Conservation (phyloP, 164 flowering plant genomes). For the Vitis labrusca region DNA sequence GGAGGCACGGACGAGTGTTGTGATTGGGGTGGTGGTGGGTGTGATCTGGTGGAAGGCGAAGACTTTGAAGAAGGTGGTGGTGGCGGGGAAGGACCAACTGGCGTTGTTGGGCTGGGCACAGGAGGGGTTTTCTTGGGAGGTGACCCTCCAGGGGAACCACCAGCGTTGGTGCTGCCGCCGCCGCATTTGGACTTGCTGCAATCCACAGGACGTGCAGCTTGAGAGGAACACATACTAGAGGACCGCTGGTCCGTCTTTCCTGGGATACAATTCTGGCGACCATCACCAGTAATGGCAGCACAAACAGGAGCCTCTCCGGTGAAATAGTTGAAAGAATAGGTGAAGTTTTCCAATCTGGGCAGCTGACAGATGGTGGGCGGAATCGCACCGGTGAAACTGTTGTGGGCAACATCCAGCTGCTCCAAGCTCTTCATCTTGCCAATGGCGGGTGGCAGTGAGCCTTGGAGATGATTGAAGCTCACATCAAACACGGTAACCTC, state of each 20-base stretch:
- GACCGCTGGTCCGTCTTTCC: constrained; percentile 47
- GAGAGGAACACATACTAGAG: constrained; percentile 44
- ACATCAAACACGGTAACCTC: constrained; percentile 74
- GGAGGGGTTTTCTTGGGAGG: constrained; percentile 3
- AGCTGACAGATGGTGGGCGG: constrained; percentile 57
- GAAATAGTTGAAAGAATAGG: constrained; percentile 74
- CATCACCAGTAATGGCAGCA: constrained; percentile 19
- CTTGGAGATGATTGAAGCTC: constrained; percentile 63
- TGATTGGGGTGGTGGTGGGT: constrained; percentile 6
- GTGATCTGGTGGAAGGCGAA: constrained; percentile 33
- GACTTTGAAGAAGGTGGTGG: constrained; percentile 32
- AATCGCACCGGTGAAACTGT: constrained; percentile 57
- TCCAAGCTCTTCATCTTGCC: constrained; percentile 61
- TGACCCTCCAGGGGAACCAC: constrained; percentile 11
- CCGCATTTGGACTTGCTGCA: constrained; percentile 48
- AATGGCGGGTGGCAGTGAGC: constrained; percentile 48
- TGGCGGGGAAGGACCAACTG: constrained; percentile 20
- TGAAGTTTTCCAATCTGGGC: constrained; percentile 64
- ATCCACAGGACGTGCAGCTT: constrained; percentile 48
- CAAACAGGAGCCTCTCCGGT: constrained; percentile 61
- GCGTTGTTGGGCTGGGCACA: constrained; percentile 5
- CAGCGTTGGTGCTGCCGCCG: neutral
- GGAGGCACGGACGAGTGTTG: neutral
- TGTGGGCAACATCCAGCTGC: constrained; percentile 77
- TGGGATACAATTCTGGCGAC: constrained; percentile 53